Conservation (phyloP, 768 basidiomycete genomes). For the Auriscalpium vulgare region DNA sequence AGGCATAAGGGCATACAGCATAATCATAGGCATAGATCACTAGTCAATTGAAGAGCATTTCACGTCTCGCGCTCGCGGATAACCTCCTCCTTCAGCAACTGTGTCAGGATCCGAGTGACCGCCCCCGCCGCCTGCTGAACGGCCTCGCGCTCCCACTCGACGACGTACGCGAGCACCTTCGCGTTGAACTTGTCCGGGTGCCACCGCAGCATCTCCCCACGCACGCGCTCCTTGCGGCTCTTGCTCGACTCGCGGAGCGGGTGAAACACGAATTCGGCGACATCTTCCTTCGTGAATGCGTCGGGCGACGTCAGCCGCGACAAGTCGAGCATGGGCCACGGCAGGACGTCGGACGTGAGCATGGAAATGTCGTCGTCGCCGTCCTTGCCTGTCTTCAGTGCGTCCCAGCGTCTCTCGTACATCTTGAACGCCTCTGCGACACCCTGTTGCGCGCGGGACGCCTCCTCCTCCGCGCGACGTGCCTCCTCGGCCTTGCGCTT, state of each 20-base stretch:
- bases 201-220: conserved; percentile 41
- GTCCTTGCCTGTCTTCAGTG: background rate
- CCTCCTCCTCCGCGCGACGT: background rate
- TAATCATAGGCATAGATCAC: too few relatives aligned
- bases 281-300: conserved; percentile 28
- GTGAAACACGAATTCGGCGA: conserved; percentile 35
- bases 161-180: conserved; percentile 28
- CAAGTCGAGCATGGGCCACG: conserved; percentile 34
- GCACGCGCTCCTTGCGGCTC: conserved; percentile 28
- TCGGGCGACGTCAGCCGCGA: conserved; percentile 11
- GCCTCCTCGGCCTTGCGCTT: background rate
- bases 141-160: conserved; percentile 22
- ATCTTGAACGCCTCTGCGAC: background rate
- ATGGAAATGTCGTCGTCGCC: background rate
- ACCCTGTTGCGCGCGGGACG: background rate
- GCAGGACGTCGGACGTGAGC: conserved; percentile 27
- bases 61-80: background rate
- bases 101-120: conserved; percentile 34
- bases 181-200: conserved; percentile 48
- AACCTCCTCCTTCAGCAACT: conserved; percentile 19
- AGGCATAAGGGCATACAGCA: too few relatives aligned
- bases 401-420: conserved; percentile 13
- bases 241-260: conserved; percentile 26
- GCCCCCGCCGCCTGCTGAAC: conserved; percentile 31
- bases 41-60: background rate